Evolutionary conservation across 352 stramenopile species (phyloP), one percentile per base, ranked within the genome.

Genomic region (Phytophthora cactorum): DNA sequence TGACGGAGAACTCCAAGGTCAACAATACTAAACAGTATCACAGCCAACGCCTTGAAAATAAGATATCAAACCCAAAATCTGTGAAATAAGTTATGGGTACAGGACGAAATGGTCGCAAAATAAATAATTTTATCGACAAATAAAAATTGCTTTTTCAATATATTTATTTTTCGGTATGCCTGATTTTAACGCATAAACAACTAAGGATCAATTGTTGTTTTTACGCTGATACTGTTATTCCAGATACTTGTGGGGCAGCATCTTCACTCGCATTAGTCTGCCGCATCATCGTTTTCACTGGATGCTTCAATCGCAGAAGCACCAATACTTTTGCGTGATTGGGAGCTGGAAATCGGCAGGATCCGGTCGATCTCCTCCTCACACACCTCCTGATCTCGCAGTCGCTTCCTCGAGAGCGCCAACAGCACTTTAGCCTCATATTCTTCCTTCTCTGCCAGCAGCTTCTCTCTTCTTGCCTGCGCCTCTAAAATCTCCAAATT

Each of bases 331-430:
- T 38, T 28, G 15, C 14, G 49, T 9, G 4, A 4, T n/a, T 34
- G 31, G 7, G 17, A 29, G 39, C 39, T 66, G 15, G 14, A 53
- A 60, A 84, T 47, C 5, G 82, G 82, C 34, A 91, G 52, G 29
- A 91, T 52, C 36, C 74, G 74, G 29, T 86, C 69, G 63, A 91
- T 85, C 72, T 91, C 82, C 1, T 74, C 52, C 15, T 85, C 69
- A 43, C 38, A 67, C 14, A 91, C 69, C 36, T 74, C 80, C 22
- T 89, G 65, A 31, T 89, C 80, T 15, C 75, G 62, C 29, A 91
- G 53, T 45, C 85, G 70, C 44, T 91, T 88, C 11, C 82, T 66
- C 2, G 82, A 79, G 1, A 91, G 65, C 32, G 76, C 80, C 15
- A 91, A 69, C 46, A 76, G 31, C 52, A 88, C 76, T 12, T 73